Evolutionary conservation across 129 eudicot genomes (phyloP), one percentile per base, ranked within the genome.

Genomic region (Saussurea involucrata): DNA sequence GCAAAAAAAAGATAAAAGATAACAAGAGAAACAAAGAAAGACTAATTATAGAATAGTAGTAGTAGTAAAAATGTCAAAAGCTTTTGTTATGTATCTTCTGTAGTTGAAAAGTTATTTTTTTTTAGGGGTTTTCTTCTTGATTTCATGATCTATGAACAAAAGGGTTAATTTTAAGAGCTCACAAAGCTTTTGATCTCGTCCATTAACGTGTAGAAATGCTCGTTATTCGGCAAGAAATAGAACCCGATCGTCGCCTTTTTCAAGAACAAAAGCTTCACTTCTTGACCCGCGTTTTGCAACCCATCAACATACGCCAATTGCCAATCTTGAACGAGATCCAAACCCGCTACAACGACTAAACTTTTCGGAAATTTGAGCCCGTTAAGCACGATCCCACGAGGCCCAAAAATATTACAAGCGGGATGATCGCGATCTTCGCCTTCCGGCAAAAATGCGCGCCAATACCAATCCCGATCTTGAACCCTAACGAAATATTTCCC

Each of bases 391-490:
- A 63, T 73, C 18, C 89, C 85, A 24, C 96, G 84, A 0, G 93
- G 96, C 36, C 98, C 98, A 60, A 94, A 94, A 70, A 89, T 87
- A 29, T 94, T 94, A 70, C 98, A 93, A 0, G 98, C 98, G 0
- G 98, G 97, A 58, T 93, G 98, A 74, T 93, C 97, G 9, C 98
- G 81, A 77, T 93, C 93, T 68, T 88, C 95, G 0, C 97, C 98
- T 66, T 93, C 97, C 0, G 98, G 98, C 4, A 93, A 71, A 76
- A 83, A 93, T 0, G 98, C 98, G 11, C 97, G 60, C 98, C 98
- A 93, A 72, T 93, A 93, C 98, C 98, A 93, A 84, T 93, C 98
- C 6, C 98, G 69, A 65, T 93, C 98, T 78, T 91, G 92, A 70
- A 93, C 79, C 34, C 84, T 82, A 20, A 93, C 92, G 67, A 93